Conservation (phyloP, 1,284 basidiomycete genomes). For the Pseudozyma thailandica region DNA sequence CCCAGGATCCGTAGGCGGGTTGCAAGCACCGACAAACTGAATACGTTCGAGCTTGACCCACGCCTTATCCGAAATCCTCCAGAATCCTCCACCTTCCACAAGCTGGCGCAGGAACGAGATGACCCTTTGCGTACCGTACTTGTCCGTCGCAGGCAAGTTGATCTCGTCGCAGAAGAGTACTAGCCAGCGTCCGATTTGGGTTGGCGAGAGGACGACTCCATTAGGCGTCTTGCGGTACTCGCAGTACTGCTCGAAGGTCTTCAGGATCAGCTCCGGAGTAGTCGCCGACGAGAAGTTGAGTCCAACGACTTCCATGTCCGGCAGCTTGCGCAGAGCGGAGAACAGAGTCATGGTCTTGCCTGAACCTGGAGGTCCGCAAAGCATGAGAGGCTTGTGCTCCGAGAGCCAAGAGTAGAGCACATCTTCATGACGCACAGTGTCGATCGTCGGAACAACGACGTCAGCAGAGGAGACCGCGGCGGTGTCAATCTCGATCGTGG, state of each 20-base stretch:
- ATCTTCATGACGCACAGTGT: slow-evolving; percentile 98
- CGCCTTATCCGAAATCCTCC: slow-evolving; percentile 91
- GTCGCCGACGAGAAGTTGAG: slow-evolving; percentile 99
- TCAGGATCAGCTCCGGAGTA: slow-evolving; percentile 95
- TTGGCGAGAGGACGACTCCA: slow-evolving; percentile 90
- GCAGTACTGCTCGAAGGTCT: slow-evolving; percentile 99
- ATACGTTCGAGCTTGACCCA: slow-evolving; percentile 98
- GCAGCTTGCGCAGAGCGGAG: slow-evolving; percentile 94
- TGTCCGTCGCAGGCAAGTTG: slow-evolving; percentile 95
- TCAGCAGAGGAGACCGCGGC: slow-evolving; percentile 95
- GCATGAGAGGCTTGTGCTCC: slow-evolving; percentile 97
- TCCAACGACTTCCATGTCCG: slow-evolving; percentile 98
- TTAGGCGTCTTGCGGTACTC: slow-evolving; percentile 98
- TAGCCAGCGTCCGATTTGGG: slow-evolving; percentile 96
- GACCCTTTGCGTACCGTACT: slow-evolving; percentile 97
- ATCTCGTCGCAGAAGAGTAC: slow-evolving; percentile 99
- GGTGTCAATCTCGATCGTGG: slow-evolving; percentile 94
- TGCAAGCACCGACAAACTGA: slow-evolving; percentile 99
- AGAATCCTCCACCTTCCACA: slow-evolving; percentile 94
- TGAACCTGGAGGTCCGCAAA: slow-evolving; percentile 98
- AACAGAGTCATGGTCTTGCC: slow-evolving; percentile 99
- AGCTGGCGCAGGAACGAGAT: slow-evolving; percentile 98
- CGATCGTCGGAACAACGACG: slow-evolving; percentile 96
- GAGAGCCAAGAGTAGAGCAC: slow-evolving; percentile 98
- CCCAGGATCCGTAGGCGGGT: slow-evolving; percentile 99